Evolutionary conservation across 257 asterid genomes (phyloP).

Genomic region (Solanum medicagineum): DNA sequence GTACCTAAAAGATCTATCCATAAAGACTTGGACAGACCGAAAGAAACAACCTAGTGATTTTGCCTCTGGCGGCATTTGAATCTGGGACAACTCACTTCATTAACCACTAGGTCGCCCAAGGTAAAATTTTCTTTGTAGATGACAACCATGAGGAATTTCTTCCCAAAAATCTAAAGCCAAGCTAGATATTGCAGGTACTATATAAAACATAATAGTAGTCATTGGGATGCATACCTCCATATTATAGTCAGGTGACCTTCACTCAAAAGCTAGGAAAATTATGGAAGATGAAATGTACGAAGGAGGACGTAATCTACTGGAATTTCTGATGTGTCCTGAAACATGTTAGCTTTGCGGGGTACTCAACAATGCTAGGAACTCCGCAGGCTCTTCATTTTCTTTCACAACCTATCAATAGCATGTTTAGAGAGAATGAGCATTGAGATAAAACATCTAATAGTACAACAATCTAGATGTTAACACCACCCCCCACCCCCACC

Average conservation of each 20-base stretch:
- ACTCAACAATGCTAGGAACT: slow-evolving; percentile 22
- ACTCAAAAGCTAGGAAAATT: background rate
- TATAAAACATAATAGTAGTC: background rate
- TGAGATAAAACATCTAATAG: background rate
- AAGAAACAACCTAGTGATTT: background rate
- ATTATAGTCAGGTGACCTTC: background rate
- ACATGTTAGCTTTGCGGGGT: slow-evolving; percentile 7
- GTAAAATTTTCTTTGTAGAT: background rate
- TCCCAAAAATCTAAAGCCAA: background rate
- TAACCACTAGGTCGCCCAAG: background rate
- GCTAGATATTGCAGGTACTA: background rate
- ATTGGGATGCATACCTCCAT: background rate
- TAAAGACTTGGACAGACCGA: background rate
- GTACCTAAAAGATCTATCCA: background rate
- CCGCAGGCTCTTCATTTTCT: slow-evolving; percentile 39
- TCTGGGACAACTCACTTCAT: background rate
- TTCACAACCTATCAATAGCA: slow-evolving; percentile 16
- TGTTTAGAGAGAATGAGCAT: background rate
- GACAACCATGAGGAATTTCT: background rate
- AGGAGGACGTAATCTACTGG: background rate
- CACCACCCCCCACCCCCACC: background rate
- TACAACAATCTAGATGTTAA: background rate
- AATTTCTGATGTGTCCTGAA: background rate
- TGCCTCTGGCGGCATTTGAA: background rate
- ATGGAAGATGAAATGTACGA: slow-evolving; percentile 4